These are phyloP conservation scores for Fusarium denticulatum DNA, from an alignment of 2,329 filamentous ascomycete genomes.

Conservation along the genomic window DNA sequence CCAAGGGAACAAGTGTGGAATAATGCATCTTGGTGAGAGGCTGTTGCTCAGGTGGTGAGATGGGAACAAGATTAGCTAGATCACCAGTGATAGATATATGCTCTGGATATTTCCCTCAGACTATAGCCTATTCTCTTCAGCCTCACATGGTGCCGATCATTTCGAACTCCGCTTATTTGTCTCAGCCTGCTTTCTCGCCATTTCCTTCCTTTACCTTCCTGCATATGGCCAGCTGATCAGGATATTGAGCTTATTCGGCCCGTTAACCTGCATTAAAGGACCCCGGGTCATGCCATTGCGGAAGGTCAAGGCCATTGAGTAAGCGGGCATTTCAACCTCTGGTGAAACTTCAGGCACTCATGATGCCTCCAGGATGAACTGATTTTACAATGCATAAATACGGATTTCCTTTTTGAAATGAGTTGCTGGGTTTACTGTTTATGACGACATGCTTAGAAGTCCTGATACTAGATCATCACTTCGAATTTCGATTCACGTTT, in stretches of 20 bases:
- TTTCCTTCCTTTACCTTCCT: too few relatives aligned
- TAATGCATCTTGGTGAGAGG: background rate
- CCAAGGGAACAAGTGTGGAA: background rate
- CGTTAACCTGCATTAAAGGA: background rate
- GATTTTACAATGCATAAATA: background rate
- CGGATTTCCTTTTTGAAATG: background rate
- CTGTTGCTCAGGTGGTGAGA: accelerated
- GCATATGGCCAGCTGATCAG: background rate
- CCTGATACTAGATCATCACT: background rate
- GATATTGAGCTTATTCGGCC: background rate
- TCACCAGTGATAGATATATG: too few relatives aligned
- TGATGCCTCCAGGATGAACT: background rate
- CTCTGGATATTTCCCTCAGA: too few relatives aligned
- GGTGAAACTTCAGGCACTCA: too few relatives aligned
- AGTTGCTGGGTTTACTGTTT: background rate
- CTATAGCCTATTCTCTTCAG: background rate
- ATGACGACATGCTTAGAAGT: background rate
- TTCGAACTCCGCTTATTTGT: background rate
- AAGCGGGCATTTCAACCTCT: background rate
- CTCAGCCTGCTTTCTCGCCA: background rate
- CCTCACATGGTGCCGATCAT: background rate
- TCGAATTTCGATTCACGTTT: background rate
- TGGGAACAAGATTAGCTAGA: too few relatives aligned
- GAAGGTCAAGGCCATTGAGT: background rate
- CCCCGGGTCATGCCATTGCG: background rate